Conservation (phyloP, 805 yeast genomes). For the Zygoascus tannicola region DNA sequence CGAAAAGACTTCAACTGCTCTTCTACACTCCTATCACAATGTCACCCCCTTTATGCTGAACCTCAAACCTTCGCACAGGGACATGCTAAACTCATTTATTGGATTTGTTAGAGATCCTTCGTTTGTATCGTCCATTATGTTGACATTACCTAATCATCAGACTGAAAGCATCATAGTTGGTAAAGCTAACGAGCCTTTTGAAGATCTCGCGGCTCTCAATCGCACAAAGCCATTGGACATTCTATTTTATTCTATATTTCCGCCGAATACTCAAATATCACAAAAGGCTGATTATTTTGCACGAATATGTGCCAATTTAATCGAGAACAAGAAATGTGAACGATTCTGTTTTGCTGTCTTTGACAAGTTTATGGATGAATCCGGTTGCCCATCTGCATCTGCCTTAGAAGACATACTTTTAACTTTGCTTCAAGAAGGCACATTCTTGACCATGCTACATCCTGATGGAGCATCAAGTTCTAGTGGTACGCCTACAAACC, state of each 20-base stretch:
- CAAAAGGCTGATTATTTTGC: slow-evolving; percentile 24
- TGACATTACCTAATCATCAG: slow-evolving; percentile 18
- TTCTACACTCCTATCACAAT: neutral
- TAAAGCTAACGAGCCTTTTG: slow-evolving; percentile 13
- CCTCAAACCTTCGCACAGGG: slow-evolving; percentile 24
- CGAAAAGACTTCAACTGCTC: neutral
- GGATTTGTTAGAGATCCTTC: slow-evolving; percentile 27
- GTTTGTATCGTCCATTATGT: slow-evolving; percentile 24
- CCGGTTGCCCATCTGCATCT: slow-evolving; percentile 9
- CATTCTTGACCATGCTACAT: slow-evolving; percentile 10
- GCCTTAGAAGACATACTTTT: slow-evolving; percentile 13
- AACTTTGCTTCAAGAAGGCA: slow-evolving; percentile 17
- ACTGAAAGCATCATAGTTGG: slow-evolving; percentile 12
- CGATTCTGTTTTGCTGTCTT: slow-evolving; percentile 15
- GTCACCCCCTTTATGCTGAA: slow-evolving; percentile 10
- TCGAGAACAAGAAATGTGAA: slow-evolving; percentile 17
- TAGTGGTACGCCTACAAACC: neutral
- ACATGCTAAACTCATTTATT: slow-evolving; percentile 26
- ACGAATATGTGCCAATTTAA: slow-evolving; percentile 16
- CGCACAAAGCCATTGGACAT: slow-evolving; percentile 24
- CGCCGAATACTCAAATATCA: slow-evolving; percentile 17
- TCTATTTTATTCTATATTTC: slow-evolving; percentile 24
- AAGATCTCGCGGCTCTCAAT: slow-evolving; percentile 17
- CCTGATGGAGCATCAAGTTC: neutral
- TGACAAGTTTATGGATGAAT: slow-evolving; percentile 12